Percentiles rank a stretch among this genome's conserved stretches.
phyloP scores from a whole-genome alignment of 768 basidiomycete genomes.

The Lyophyllum shimeji region DNA sequence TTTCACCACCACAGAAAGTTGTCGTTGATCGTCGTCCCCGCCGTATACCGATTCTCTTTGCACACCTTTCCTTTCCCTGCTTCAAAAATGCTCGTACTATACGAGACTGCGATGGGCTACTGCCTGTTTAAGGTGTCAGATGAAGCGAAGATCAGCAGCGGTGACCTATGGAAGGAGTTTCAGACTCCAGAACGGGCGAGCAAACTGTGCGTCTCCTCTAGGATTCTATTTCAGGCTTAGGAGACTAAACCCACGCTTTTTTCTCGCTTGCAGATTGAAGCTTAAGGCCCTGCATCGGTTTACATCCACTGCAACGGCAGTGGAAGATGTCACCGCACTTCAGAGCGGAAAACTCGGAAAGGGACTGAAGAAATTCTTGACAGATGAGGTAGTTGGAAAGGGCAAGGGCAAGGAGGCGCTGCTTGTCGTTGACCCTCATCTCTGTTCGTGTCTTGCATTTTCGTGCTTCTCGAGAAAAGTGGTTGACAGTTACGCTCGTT shows the following conservation, averaged over 20 bases:
- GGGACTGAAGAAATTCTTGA: slow-evolving; percentile 90
- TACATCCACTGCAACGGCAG: slow-evolving; percentile 92
- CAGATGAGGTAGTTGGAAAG: slow-evolving; percentile 83
- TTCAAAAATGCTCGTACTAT: slow-evolving; percentile 85
- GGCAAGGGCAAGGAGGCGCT: slow-evolving; percentile 85
- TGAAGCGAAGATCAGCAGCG: slow-evolving; percentile 81
- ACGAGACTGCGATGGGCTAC: slow-evolving; percentile 95
- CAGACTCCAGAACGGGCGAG: slow-evolving; percentile 90
- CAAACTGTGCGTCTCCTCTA: slow-evolving; percentile 68
- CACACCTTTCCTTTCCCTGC: neutral
- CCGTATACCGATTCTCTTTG: neutral
- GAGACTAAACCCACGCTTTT: neutral
- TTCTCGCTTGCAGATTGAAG: slow-evolving; percentile 65
- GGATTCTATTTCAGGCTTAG: too few species aligned
- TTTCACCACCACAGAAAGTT: slow-evolving; percentile 15
- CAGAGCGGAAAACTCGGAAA: slow-evolving; percentile 94
- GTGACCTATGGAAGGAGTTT: slow-evolving; percentile 90
- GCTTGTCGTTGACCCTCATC: slow-evolving; percentile 85
- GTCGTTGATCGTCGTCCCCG: slow-evolving; percentile 1
- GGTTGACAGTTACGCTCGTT: neutral
- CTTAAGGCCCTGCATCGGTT: slow-evolving; percentile 96
- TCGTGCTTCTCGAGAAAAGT: neutral
- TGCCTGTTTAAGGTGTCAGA: slow-evolving; percentile 96
- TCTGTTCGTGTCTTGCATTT: slow-evolving; percentile 58
- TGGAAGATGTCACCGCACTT: slow-evolving; percentile 93